Evolutionary conservation across 352 stramenopile genomes (phyloP).

Genomic region (Phytophthora uliginosa): DNA sequence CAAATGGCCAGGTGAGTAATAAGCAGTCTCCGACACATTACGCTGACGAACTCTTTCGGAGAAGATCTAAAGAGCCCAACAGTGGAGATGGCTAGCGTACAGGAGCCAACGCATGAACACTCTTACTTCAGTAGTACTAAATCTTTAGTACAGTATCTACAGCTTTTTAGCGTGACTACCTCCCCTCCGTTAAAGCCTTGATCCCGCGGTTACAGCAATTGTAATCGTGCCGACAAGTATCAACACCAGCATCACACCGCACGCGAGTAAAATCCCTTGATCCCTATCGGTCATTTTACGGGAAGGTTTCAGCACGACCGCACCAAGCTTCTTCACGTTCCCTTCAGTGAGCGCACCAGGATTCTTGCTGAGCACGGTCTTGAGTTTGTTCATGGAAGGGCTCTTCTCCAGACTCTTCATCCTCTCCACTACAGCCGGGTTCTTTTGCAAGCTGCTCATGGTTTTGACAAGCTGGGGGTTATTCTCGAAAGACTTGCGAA

Average conservation of each 20-base stretch:
- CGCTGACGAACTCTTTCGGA: background rate
- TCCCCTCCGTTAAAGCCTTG: no score
- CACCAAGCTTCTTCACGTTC: background rate
- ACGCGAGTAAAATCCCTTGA: background rate
- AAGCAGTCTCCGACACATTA: background rate
- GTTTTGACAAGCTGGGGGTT: background rate
- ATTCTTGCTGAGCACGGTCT: background rate
- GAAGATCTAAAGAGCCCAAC: background rate
- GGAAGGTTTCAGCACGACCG: background rate
- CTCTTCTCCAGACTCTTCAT: background rate
- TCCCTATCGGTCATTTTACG: background rate
- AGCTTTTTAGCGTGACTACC: no score
- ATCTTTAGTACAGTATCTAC: no score
- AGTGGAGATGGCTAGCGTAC: background rate
- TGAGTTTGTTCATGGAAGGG: background rate
- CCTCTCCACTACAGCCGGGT: background rate
- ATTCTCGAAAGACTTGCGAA: background rate
- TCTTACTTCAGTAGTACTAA: no score
- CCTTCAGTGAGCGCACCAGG: background rate
- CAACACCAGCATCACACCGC: background rate
- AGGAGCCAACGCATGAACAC: no score
- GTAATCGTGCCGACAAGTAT: no score
- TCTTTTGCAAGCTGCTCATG: background rate
- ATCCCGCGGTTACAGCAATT: no score
- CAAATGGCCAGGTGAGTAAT: background rate